phyloP scores from a whole-genome alignment of 2,329 filamentous ascomycete genomes.

The Diplodia sapinea region DNA sequence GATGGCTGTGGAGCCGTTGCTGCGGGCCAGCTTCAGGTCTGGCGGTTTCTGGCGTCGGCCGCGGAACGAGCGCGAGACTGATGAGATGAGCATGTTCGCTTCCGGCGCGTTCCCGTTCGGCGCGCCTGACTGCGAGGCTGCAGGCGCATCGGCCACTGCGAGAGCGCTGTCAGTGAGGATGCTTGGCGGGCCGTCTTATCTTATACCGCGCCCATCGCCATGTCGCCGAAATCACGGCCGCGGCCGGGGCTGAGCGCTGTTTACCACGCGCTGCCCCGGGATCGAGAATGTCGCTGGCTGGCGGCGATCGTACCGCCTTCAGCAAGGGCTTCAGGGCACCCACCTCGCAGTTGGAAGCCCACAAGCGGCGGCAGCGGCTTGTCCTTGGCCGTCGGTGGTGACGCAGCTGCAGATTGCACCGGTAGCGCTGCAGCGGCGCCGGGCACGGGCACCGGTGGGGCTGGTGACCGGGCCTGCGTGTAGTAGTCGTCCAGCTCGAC shows the following conservation, averaged over 20 bases:
- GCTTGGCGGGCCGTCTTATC: background rate
- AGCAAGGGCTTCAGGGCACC: conserved; percentile 20
- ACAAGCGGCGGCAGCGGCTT: conserved; percentile 23
- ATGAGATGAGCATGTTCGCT: conserved; percentile 42
- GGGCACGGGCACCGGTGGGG: background rate
- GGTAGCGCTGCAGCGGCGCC: background rate
- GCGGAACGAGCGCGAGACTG: conserved; percentile 42
- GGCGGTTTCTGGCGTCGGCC: conserved; percentile 41
- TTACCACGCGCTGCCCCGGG: conserved; percentile 11
- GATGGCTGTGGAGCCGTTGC: conserved; percentile 48
- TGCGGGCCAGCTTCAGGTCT: conserved; percentile 42
- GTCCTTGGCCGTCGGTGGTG: conserved; percentile 9
- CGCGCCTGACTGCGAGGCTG: conserved; percentile 5
- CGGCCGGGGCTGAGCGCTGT: background rate
- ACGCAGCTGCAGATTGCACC: conserved; percentile 18
- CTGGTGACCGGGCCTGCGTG: conserved; percentile 14
- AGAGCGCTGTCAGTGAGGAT: conserved; percentile 17
- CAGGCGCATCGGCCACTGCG: conserved; percentile 26
- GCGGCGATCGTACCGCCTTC: conserved; percentile 17
- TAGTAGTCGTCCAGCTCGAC: conserved; percentile 26
- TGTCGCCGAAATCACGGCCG: conserved; percentile 9
- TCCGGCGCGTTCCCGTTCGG: conserved; percentile 24
- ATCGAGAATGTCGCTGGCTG: conserved; percentile 9
- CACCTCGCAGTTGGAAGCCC: conserved; percentile 29
- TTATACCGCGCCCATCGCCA: conserved; percentile 20